Evolutionary conservation across 2,329 filamentous ascomycete genomes (phyloP).

Genomic region (Arthroderma sp.): DNA sequence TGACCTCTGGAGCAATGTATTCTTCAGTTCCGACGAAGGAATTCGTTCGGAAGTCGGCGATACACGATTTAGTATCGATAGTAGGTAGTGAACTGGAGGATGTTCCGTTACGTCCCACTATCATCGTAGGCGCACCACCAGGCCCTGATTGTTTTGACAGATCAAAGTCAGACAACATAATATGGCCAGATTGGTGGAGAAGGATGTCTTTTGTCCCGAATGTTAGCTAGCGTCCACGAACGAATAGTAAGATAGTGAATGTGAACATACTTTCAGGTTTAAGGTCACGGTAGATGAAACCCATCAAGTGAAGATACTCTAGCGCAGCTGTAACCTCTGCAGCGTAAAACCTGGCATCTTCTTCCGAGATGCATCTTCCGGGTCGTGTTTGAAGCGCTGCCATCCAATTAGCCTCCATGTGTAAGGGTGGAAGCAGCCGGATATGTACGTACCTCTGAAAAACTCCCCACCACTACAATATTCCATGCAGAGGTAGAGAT

Average conservation of each 20-base stretch:
- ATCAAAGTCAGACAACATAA: constrained; percentile 99
- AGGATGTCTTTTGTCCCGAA: constrained; percentile 60
- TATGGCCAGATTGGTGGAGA: constrained; percentile 96
- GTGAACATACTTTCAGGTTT: constrained; percentile 78
- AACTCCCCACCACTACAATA: constrained; percentile 99
- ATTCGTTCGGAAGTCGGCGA: constrained; percentile 95
- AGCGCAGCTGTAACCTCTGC: constrained; percentile 93
- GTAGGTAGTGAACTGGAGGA: constrained; percentile 78
- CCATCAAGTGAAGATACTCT: constrained; percentile 96
- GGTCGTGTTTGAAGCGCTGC: constrained; percentile 80
- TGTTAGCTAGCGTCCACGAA: not conserved
- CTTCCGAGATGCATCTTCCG: constrained; percentile 93
- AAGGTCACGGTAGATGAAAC: constrained; percentile 94
- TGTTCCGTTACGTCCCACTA: constrained; percentile 76
- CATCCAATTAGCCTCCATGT: constrained; percentile 5
- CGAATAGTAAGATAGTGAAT: not conserved
- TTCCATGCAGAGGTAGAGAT: constrained; percentile 99
- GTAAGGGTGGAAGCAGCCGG: no score
- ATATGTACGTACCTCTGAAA: constrained; percentile 50
- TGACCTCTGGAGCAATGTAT: constrained; percentile 97
- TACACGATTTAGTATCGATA: constrained; percentile 98
- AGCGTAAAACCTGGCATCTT: constrained; percentile 93
- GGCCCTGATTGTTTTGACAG: constrained; percentile 94
- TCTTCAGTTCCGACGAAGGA: constrained; percentile 98
- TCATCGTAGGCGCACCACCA: constrained; percentile 95